Percentiles rank a stretch among this genome's conserved stretches.
phyloP scores from a whole-genome alignment of 129 eudicot genomes.

The Centrapalus pauciflorus region DNA sequence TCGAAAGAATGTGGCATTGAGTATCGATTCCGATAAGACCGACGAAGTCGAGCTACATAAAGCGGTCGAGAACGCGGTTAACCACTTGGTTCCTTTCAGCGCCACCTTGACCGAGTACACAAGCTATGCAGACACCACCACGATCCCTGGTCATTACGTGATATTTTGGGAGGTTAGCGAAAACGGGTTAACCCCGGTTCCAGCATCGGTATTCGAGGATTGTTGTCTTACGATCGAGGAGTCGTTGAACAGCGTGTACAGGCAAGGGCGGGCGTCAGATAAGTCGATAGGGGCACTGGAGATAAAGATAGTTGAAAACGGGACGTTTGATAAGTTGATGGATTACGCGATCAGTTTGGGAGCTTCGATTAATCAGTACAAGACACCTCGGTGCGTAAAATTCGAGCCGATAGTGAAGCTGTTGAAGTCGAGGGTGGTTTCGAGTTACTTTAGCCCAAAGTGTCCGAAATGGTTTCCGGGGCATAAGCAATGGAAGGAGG shows the following conservation, averaged over 20 bases:
- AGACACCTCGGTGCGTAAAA: slow-evolving; percentile 65
- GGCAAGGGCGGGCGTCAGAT: slow-evolving; percentile 52
- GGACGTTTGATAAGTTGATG: slow-evolving; percentile 75
- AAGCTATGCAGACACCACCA: slow-evolving; percentile 48
- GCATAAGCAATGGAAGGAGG: slow-evolving; percentile 49
- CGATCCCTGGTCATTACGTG: slow-evolving; percentile 62
- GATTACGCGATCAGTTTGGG: slow-evolving; percentile 54
- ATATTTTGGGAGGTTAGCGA: slow-evolving; percentile 49
- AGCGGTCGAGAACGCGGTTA: slow-evolving; percentile 42
- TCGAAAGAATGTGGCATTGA: slow-evolving; percentile 48
- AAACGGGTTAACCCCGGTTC: slow-evolving; percentile 16
- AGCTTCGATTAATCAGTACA: slow-evolving; percentile 64
- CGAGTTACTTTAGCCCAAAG: slow-evolving; percentile 48
- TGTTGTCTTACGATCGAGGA: slow-evolving; percentile 50
- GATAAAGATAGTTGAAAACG: slow-evolving; percentile 51
- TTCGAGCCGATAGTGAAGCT: slow-evolving; percentile 34
- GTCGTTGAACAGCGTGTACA: slow-evolving; percentile 54
- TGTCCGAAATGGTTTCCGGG: slow-evolving; percentile 66
- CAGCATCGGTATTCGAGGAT: slow-evolving; percentile 39
- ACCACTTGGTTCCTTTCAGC: slow-evolving; percentile 28
- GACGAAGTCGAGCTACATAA: slow-evolving; percentile 55
- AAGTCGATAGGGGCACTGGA: slow-evolving; percentile 61
- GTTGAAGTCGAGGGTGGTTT: slow-evolving; percentile 44
- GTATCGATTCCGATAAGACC: slow-evolving; percentile 58
- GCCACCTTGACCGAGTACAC: slow-evolving; percentile 51